Conservation (phyloP, 2,329 filamentous ascomycete genomes). For the Monosporascus sp. region DNA sequence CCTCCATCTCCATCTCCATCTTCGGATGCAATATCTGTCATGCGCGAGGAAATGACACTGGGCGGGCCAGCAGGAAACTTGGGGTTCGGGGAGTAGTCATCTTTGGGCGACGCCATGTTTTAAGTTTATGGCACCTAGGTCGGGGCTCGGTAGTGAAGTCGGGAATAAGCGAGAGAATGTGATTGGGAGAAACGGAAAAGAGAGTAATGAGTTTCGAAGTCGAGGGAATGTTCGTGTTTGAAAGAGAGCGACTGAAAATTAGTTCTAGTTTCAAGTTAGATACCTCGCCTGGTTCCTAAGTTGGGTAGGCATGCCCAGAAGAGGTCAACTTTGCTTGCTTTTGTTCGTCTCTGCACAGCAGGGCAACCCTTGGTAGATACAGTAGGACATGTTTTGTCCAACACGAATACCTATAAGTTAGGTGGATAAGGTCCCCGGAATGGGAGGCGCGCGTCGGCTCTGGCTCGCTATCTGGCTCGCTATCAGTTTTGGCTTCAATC, state of each 20-base stretch:
- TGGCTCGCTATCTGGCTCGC: too few relatives aligned
- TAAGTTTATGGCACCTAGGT: slow-evolving; percentile 8
- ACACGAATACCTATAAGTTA: too few relatives aligned
- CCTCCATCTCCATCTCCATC: slow-evolving; percentile 44
- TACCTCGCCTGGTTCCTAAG: background rate
- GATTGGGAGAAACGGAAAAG: background rate
- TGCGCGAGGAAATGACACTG: slow-evolving; percentile 66
- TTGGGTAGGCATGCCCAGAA: slow-evolving; percentile 31
- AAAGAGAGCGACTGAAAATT: background rate
- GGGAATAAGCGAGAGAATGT: too few relatives aligned
- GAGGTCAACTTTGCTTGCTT: slow-evolving; percentile 16
- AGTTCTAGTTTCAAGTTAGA: background rate
- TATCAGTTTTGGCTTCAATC: too few relatives aligned
- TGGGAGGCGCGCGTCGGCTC: too few relatives aligned
- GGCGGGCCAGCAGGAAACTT: slow-evolving; percentile 45
- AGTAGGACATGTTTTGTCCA: background rate
- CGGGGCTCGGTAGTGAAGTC: slow-evolving; percentile 15
- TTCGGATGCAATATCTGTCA: slow-evolving; percentile 60
- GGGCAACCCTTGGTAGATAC: background rate
- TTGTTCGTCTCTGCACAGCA: background rate
- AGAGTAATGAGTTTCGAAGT: background rate
- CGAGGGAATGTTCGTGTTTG: background rate
- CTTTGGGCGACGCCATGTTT: slow-evolving; percentile 28
- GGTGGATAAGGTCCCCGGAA: too few relatives aligned
- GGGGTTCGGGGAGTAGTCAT: slow-evolving; percentile 33